These are phyloP conservation scores for Scedosporium minutisporum DNA, from an alignment of 2,329 filamentous ascomycete species.

Conservation along the genomic window DNA sequence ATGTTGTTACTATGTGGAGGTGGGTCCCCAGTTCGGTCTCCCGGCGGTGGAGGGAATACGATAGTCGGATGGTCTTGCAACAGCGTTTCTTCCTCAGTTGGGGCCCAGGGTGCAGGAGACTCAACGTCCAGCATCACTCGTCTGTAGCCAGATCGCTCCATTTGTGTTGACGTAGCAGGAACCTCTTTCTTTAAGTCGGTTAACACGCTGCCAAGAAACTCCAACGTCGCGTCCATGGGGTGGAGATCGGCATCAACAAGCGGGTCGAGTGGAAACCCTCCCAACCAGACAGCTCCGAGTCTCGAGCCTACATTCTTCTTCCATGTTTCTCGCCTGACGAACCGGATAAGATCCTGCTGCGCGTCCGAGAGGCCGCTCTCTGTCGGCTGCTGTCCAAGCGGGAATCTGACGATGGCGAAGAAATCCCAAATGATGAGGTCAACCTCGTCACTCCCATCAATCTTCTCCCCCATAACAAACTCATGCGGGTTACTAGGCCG, in stretches of 20 bases:
- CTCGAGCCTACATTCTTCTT: slow-evolving; percentile 21
- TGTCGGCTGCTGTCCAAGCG: slow-evolving; percentile 10
- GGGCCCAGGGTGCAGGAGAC: slow-evolving; percentile 22
- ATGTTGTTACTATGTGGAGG: neutral
- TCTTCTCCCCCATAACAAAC: neutral
- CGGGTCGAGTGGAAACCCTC: slow-evolving; percentile 20
- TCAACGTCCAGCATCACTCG: neutral
- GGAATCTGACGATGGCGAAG: slow-evolving; percentile 17
- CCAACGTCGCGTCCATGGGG: slow-evolving; percentile 32
- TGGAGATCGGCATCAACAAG: slow-evolving; percentile 6
- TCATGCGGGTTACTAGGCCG: slow-evolving; percentile 31
- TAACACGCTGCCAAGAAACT: slow-evolving; percentile 23
- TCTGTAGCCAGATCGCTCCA: neutral
- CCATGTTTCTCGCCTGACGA: slow-evolving; percentile 20
- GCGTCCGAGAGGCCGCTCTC: slow-evolving; percentile 30
- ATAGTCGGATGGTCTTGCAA: neutral
- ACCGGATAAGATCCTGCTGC: slow-evolving; percentile 34
- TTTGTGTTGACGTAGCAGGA: neutral
- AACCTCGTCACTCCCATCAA: slow-evolving; percentile 18
- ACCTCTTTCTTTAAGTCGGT: neutral
- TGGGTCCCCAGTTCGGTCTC: neutral
- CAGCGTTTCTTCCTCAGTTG: neutral
- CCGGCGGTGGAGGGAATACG: slow-evolving; percentile 4
- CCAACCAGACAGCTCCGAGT: slow-evolving; percentile 36
- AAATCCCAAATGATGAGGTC: slow-evolving; percentile 49